Evolutionary conservation across 2,329 filamentous ascomycete species (phyloP), one percentile per base, ranked within the genome.

Genomic region (Diaporthe capsici): DNA sequence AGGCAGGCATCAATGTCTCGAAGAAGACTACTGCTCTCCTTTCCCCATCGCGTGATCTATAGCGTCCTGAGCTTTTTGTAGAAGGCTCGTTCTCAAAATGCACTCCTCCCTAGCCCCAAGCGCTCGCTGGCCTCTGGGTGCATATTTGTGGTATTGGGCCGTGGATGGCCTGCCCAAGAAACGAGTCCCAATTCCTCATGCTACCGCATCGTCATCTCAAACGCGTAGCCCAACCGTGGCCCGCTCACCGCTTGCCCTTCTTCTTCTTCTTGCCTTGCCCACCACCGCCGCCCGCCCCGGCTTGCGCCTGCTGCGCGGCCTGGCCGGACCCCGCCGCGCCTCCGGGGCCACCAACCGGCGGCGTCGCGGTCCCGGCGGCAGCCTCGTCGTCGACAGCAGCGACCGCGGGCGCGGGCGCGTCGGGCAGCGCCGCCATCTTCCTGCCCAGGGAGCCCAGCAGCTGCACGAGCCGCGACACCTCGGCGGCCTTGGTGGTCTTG

Each of bases 401-500:
- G 51, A 78, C 77, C 3, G 58, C 68, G 3, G 73, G 57, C 47
- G 70, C 53, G 25, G 82, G 81, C 37, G 82, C 81, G 25, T 84
- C 84, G 71, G 87, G 86, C 79, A 93, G 81, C 47, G 88, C 91
- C 20, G 90, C 91, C 88, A 94, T 93, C 75, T 88, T 90, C 73
- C 92, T 89, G n/a, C 93, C 95, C 79, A 98, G 84, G 75, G 91
- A 90, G 0, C 95, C 95, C 77, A 99, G 84, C 58, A 93, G 91
- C 71, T 92, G 91, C 75, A 99, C 91, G 80, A 99, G 86, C 39
- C 97, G 89, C 34, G 94, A 93, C 13, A 99, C 95, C 85, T 98
- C 96, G 28, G 95, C 94, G 28, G 94, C 95, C 85, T 98, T 98
- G 82, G 93, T 93, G 49, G 97, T 99, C 82, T 91, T 90, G 88